Evolutionary conservation across 371 early-diverging fungal species (phyloP).

Genomic region (Sanchytrium tribonematis): DNA sequence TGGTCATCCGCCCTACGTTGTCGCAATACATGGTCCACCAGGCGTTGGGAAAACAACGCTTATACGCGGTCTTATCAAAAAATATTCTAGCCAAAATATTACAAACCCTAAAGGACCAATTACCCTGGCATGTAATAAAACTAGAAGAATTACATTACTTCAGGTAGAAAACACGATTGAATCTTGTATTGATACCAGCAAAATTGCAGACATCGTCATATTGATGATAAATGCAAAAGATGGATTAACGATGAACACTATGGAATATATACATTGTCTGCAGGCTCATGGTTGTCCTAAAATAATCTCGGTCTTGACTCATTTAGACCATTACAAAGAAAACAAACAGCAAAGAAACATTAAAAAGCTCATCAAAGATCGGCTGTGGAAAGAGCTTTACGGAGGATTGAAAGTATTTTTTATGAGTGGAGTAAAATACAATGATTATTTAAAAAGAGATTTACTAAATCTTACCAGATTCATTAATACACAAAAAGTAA

Average conservation of each 20-base stretch:
- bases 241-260: slow-evolving; percentile 98
- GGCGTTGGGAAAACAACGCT: slow-evolving; percentile 79
- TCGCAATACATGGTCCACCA: slow-evolving; percentile 88
- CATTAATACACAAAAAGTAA: slow-evolving; percentile 83
- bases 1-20: slow-evolving; percentile 64
- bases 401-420: slow-evolving; percentile 91
- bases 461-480: slow-evolving; percentile 76
- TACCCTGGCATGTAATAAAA: slow-evolving; percentile 60
- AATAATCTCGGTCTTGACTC: slow-evolving; percentile 86
- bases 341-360: slow-evolving; percentile 54
- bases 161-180: slow-evolving; percentile 87
- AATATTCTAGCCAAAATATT: slow-evolving; percentile 72
- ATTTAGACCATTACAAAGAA: slow-evolving; percentile 69
- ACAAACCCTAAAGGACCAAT: slow-evolving; percentile 75
- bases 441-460: slow-evolving; percentile 67
- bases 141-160: slow-evolving; percentile 70
- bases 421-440: slow-evolving; percentile 72
- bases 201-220: slow-evolving; percentile 87
- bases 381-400: slow-evolving; percentile 96
- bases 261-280: slow-evolving; percentile 90
- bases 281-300: slow-evolving; percentile 93
- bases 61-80: slow-evolving; percentile 73
- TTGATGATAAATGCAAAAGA: slow-evolving; percentile 81
- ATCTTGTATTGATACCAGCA: slow-evolving; percentile 87
- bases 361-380: slow-evolving; percentile 80